These are phyloP conservation scores for Paradendryphiella salina DNA, from an alignment of 2,329 filamentous ascomycete genomes.

Conservation along the genomic window DNA sequence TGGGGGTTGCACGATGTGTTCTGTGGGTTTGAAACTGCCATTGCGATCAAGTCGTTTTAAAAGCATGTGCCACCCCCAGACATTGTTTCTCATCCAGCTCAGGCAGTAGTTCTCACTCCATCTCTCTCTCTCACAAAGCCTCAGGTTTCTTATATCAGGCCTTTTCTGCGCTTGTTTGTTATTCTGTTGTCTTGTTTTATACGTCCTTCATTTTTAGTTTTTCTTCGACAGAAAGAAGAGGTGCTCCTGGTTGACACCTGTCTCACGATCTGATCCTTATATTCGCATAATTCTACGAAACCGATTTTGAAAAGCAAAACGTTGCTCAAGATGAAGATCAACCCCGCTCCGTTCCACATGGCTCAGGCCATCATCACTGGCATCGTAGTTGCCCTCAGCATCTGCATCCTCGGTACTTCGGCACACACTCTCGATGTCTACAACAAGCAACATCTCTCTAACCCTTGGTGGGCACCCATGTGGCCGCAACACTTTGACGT, in stretches of 20 bases:
- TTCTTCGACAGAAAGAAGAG: conserved; percentile 14
- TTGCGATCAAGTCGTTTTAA: conserved; percentile 43
- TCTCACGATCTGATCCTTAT: conserved; percentile 7
- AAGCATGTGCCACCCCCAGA: conserved; percentile 31
- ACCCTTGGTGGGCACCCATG: conserved; percentile 54
- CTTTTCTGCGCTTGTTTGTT: conserved; percentile 11
- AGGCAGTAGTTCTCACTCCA: conserved; percentile 15
- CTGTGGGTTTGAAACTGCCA: conserved; percentile 35
- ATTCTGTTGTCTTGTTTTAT: conserved; percentile 20
- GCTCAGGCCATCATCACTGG: conserved; percentile 41
- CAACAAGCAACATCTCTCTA: conserved; percentile 48
- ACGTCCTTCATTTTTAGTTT: conserved; percentile 24
- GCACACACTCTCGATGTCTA: conserved; percentile 51
- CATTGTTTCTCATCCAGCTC: conserved; percentile 19
- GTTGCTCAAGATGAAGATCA: conserved; percentile 40
- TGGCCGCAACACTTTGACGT: conserved; percentile 55
- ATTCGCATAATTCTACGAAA: conserved; percentile 5
- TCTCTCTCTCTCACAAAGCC: conserved; percentile 2
- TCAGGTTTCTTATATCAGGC: conserved; percentile 20
- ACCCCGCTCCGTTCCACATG: conserved; percentile 44
- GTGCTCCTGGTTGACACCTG: conserved; percentile 39
- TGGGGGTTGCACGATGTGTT: conserved; percentile 14
- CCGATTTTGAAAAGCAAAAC: background rate
- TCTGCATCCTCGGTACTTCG: conserved; percentile 50
- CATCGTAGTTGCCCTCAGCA: conserved; percentile 47